phyloP scores from a whole-genome alignment of 768 basidiomycete species.

The Phaeotremella skinneri region DNA sequence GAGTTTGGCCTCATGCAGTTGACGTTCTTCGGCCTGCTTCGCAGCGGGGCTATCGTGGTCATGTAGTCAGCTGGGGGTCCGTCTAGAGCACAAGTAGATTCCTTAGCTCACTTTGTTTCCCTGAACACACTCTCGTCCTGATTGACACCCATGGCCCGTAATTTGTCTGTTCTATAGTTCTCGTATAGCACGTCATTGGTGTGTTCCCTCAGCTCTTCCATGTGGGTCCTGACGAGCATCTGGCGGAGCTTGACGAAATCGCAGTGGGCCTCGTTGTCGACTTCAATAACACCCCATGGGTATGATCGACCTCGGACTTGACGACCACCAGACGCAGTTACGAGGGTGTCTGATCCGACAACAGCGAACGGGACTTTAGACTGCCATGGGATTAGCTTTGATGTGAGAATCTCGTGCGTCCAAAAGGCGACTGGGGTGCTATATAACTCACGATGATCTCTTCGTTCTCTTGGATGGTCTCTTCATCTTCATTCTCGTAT shows the following conservation, averaged over 20 bases:
- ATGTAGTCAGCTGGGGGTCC: not conserved
- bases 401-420: not conserved
- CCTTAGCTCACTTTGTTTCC: conserved; percentile 84
- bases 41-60: conserved; percentile 73
- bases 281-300: conserved; percentile 98
- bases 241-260: conserved; percentile 99
- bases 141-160: conserved; percentile 94
- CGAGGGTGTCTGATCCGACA: conserved; percentile 84
- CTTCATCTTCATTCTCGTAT: conserved; percentile 98
- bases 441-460: conserved; percentile 64
- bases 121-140: conserved; percentile 98
- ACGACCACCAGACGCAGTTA: conserved; percentile 80
- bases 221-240: conserved; percentile 98
- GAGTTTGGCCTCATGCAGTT: conserved; percentile 93
- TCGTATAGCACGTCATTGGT: conserved; percentile 95
- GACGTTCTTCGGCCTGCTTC: conserved; percentile 91
- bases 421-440: not conserved
- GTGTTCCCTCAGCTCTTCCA: conserved; percentile 98
- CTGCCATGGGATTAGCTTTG: conserved; percentile 36
- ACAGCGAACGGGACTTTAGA: conserved; percentile 99
- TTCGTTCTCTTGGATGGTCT: conserved; percentile 93
- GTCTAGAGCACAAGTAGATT: too few relatives aligned
- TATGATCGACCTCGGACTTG: conserved; percentile 91
- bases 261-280: conserved; percentile 98
- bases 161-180: conserved; percentile 95